Evolutionary conservation across 2,329 filamentous ascomycete species (phyloP).

Genomic region (Blumeria hordei): DNA sequence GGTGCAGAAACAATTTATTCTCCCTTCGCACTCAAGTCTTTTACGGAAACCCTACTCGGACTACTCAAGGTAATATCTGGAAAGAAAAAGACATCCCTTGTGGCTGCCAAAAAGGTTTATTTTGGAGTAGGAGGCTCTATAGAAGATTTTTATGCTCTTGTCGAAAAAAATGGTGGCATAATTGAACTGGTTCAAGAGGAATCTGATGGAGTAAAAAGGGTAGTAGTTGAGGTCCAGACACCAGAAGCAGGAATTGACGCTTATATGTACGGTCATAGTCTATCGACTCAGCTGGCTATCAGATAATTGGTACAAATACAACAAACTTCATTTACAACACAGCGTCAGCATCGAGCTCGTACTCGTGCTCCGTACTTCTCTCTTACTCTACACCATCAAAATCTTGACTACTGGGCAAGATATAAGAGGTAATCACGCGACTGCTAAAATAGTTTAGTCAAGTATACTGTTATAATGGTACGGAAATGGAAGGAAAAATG

Average conservation of each 20-base stretch:
- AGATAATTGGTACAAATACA: no score
- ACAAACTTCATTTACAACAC: no score
- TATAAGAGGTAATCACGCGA: no score
- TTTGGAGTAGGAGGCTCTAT: slow-evolving; percentile 69
- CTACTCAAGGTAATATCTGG: slow-evolving; percentile 23
- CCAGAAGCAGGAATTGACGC: neutral
- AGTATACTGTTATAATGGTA: no score
- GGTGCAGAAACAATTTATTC: slow-evolving; percentile 72
- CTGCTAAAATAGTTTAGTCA: no score
- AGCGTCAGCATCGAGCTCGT: no score
- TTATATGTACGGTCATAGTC: no score
- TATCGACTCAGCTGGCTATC: no score
- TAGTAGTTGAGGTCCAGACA: slow-evolving; percentile 23
- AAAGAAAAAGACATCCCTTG: slow-evolving; percentile 24
- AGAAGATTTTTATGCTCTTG: slow-evolving; percentile 41
- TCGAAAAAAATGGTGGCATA: slow-evolving; percentile 22
- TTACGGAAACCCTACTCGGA: slow-evolving; percentile 39
- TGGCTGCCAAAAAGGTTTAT: slow-evolving; percentile 59
- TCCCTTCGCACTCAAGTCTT: slow-evolving; percentile 42
- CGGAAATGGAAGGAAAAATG: no score
- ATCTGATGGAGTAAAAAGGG: slow-evolving; percentile 33
- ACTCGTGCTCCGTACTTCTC: no score
- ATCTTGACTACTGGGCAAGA: no score
- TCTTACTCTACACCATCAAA: no score
- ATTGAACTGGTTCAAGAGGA: slow-evolving; percentile 32